Base-by-base conservation (phyloP, 306 rosid species). In the Acacia crassicarpa region DNA sequence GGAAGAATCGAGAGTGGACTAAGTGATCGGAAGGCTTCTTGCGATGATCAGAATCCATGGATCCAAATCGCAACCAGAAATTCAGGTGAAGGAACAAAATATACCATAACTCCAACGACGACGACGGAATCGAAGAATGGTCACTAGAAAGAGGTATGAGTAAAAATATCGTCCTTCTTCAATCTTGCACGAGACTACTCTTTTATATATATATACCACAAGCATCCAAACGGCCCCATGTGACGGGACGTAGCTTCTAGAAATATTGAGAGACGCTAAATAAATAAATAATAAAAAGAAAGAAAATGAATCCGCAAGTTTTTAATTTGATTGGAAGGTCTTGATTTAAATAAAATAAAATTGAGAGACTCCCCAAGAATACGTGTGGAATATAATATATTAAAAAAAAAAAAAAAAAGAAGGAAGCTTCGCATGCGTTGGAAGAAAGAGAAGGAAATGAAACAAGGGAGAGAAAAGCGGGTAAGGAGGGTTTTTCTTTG, bases 41-140 rank as follows among this genome's bases (percentile, higher is more conserved):
- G 49, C 63, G 84, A 49, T 75, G 77, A 86, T 91, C 89, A 88
- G 89, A 84, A 80, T 84, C 92, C 99, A 95, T 95, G 80, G 74
- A 20, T 68, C 69, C 38, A 73, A 65, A 51, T 51, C 74, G n/a
- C 41, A 79, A 81, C 56, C 53, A 72, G 56, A 11, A 20, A 12
- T 40, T 45, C 79, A 62, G 51, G n/a, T 65, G 13, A 35, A 23
- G 65, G 22, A 17, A 67, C 67, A 45, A 6, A 23, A 80, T 82
- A 80, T 87, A 95, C 88, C 95, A 95, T 95, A 93, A 90, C 89
- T 89, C 44, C 74, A 4, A 4, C 22, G 32, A 30, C 32, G 59
- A 16, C n/a, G 4, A 1, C 0, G 0, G 27, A 63, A 72, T 12
- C 16, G 14, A 13, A 38, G 35, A 83, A 14, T 6, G 4, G 30